phyloP scores from a whole-genome alignment of 305 asterid genomes.

The Vinca major region DNA sequence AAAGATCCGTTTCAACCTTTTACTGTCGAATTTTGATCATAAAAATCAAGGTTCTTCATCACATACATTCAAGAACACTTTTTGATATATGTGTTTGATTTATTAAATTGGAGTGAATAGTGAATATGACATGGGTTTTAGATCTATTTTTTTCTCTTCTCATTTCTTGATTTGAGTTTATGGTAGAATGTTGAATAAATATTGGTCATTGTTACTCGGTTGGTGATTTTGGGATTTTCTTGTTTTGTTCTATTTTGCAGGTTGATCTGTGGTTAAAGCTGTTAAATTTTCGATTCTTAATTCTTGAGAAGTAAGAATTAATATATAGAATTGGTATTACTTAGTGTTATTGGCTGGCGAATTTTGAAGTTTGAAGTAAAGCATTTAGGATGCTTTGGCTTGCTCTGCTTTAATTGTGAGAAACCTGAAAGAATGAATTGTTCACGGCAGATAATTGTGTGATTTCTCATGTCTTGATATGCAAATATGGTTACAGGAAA shows the following conservation, averaged over 20 bases:
- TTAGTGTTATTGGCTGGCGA: neutral
- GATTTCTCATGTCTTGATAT: neutral
- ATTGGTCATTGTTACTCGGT: constrained; percentile 4
- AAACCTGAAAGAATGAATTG: neutral
- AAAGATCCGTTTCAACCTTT: no score
- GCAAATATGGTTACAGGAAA: constrained; percentile 1
- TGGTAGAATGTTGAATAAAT: constrained; percentile 5
- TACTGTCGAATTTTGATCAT: no score
- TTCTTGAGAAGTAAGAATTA: neutral
- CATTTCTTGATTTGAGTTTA: neutral
- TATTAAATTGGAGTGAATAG: neutral
- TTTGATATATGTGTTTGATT: no score
- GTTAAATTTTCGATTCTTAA: constrained; percentile 8
- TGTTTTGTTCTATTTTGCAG: constrained; percentile 12
- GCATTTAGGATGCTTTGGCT: neutral
- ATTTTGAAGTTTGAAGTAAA: constrained; percentile 3
- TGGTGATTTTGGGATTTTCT: constrained; percentile 10
- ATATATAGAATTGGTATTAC: neutral
- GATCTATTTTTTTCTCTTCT: constrained; percentile 18
- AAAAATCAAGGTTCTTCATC: no score
- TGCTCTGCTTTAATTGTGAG: neutral
- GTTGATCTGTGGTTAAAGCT: constrained; percentile 16
- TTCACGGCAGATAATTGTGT: neutral
- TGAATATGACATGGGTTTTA: constrained; percentile 48
- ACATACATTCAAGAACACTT: no score